phyloP scores from a whole-genome alignment of 148 eudicot species.

The Heliosperma pusillum region DNA sequence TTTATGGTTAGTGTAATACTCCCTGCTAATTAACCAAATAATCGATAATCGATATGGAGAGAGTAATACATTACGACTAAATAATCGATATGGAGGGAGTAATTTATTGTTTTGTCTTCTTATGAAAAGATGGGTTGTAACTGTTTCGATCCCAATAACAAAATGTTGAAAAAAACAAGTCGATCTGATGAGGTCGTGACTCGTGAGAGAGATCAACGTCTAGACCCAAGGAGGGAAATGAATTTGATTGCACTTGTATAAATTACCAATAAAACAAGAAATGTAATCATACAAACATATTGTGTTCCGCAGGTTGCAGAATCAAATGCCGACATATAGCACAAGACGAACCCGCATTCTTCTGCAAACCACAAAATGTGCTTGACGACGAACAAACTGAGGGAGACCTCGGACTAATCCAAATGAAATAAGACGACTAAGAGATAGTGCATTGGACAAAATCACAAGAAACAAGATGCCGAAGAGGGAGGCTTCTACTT shows the following conservation, averaged over 20 bases:
- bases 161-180: no score
- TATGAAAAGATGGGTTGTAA: no score
- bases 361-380: constrained; percentile 1
- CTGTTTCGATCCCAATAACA: no score
- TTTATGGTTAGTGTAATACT: no score
- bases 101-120: no score
- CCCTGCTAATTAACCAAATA: no score
- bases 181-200: no score
- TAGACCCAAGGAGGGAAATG: background rate
- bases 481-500: constrained; percentile 16
- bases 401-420: constrained; percentile 8
- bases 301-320: constrained; percentile 1
- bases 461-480: background rate
- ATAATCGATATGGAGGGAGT: no score
- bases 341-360: constrained; percentile 11
- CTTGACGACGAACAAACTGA: constrained; percentile 1
- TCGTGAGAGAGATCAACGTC: no score
- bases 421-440: background rate
- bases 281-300: constrained; percentile 19
- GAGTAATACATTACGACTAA: no score
- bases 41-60: no score
- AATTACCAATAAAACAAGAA: constrained; percentile 1
- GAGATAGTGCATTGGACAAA: background rate
- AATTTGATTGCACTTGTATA: background rate
- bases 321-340: background rate